Base-by-base conservation (phyloP, 441 rosid genomes). In the Dalechampia spathulata region DNA sequence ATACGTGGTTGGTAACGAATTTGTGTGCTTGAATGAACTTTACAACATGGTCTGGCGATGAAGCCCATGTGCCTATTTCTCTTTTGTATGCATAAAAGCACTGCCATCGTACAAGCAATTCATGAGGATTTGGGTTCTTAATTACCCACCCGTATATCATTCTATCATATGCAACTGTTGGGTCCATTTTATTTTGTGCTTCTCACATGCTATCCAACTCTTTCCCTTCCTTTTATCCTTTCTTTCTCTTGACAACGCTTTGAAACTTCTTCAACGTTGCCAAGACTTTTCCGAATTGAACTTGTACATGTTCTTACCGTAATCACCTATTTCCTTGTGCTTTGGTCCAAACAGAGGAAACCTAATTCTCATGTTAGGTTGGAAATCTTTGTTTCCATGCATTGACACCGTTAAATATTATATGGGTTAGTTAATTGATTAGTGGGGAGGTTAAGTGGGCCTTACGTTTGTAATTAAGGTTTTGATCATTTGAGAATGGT, bases 321-420 rank as follows among this genome's bases (percentile, higher is more conserved):
- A 43, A 21, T 58, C 11, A 27, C 6, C 7, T n/a, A 46, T 32
- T 49, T 57, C 45, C 36, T 46, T 36, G 28, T 39, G 30, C 39
- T 45, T 51, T 37, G 34, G 19, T 44, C 48, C 44, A 60, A 49
- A 28, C 57, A 60, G 46, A 38, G 9, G 26, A 57, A 46, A 68
- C 52, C 62, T 57, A 57, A 39, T 22, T 39, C 15, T 40, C n/a
- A 57, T 22, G 49, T 43, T 56, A 28, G 41, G 50, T 56, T 56
- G 28, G 20, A 43, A 2, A 37, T 16, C 27, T 8, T 22, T n/a
- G n/a, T n/a, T n/a, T n/a, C n/a, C n/a, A n/a, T n/a, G n/a, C n/a
- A n/a, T 30, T 30, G 34, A 30, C 34, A n/a, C 34, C 8, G 4
- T 30, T 30, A 3, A 30, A 30, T 30, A 3, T 4, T 30, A 8